phyloP scores from a whole-genome alignment of 805 yeast species.

The Sugiyamaella smithiae region DNA sequence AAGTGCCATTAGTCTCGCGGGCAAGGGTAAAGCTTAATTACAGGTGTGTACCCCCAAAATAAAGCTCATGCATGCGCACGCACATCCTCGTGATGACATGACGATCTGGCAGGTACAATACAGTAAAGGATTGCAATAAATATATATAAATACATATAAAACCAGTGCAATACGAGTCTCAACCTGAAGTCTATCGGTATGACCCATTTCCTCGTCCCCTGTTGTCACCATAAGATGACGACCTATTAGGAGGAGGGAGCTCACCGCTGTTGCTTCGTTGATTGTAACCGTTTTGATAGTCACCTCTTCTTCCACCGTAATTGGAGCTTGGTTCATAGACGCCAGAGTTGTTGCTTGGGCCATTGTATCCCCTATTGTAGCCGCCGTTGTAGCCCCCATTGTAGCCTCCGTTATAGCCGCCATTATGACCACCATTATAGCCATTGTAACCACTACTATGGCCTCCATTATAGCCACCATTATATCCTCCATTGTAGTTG shows the following conservation, averaged over 20 bases:
- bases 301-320: constrained; percentile 1
- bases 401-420: constrained; percentile 22
- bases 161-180: too few relatives aligned
- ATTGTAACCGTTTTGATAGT: not conserved
- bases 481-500: constrained; percentile 18
- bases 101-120: too few relatives aligned
- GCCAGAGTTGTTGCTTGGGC: constrained; percentile 12
- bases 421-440: constrained; percentile 19
- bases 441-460: constrained; percentile 16
- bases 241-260: not conserved
- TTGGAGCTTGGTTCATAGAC: constrained; percentile 8
- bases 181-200: too few relatives aligned
- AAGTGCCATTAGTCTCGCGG: too few relatives aligned
- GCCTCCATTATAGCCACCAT: constrained; percentile 17
- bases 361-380: not conserved
- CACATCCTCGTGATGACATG: too few relatives aligned
- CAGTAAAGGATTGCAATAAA: too few relatives aligned
- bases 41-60: too few relatives aligned
- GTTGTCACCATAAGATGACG: not conserved
- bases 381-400: constrained; percentile 24
- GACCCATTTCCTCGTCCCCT: constrained; percentile 1
- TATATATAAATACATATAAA: too few relatives aligned
- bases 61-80: too few relatives aligned
- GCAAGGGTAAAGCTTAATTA: too few relatives aligned
- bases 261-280: not conserved